Percentiles rank a stretch among this genome's conserved stretches.
Evolutionary conservation across 1,284 basidiomycete species (phyloP).

Genomic region (Fomitopsis betulina): DNA sequence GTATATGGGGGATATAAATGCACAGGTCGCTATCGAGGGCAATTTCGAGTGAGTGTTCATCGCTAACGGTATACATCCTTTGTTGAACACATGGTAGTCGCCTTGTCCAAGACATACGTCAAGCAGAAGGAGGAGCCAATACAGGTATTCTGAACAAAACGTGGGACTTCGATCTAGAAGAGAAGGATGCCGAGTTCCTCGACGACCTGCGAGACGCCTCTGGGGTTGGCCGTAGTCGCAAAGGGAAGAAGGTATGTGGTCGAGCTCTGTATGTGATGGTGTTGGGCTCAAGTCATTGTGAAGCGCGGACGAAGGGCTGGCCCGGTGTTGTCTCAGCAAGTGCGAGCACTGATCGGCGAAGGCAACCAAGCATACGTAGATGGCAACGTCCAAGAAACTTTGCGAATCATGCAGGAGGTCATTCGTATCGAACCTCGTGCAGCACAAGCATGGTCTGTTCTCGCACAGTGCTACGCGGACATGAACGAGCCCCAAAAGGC

Average conservation of each 20-base stretch:
- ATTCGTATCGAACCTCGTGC: conserved; percentile 91
- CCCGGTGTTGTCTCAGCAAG: conserved; percentile 76
- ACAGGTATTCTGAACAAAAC: conserved; percentile 49
- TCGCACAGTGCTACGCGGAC: conserved; percentile 78
- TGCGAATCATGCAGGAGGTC: conserved; percentile 84
- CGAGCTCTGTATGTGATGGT: neutral
- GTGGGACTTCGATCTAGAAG: conserved; percentile 66
- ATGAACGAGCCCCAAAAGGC: conserved; percentile 65
- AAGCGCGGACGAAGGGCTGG: conserved; percentile 37
- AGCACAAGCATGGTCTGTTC: conserved; percentile 79
- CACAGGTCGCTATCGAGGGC: conserved; percentile 27
- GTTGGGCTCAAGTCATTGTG: neutral
- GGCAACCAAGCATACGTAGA: conserved; percentile 88
- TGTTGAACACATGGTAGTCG: conserved; percentile 37
- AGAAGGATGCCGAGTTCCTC: conserved; percentile 61
- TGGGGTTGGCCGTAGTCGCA: conserved; percentile 51
- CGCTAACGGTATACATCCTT: neutral
- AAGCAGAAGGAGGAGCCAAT: conserved; percentile 41
- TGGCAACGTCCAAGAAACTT: conserved; percentile 63
- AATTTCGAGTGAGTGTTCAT: conserved; percentile 28
- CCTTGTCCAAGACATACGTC: conserved; percentile 57
- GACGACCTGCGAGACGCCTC: conserved; percentile 69
- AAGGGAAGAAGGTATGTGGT: conserved; percentile 40
- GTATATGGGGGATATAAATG: conserved; percentile 12
- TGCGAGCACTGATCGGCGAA: conserved; percentile 75